phyloP scores from a whole-genome alignment of 305 asterid genomes.

The Fraxinus angustifolia region DNA sequence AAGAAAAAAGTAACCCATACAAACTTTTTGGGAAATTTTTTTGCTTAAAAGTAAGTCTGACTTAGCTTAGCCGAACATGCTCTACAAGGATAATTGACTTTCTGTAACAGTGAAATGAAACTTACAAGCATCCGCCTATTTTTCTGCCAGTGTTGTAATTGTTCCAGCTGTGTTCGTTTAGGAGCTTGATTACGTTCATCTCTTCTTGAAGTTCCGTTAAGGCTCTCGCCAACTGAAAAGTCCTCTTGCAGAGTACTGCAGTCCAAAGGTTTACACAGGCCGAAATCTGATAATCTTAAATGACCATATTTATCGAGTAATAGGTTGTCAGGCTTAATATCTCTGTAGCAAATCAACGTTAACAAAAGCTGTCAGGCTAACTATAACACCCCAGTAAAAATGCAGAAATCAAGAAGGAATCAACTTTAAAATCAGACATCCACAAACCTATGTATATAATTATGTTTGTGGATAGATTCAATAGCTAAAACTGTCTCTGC shows the following conservation, averaged over 20 bases:
- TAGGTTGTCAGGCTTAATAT: conserved; percentile 94
- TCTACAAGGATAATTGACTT: not conserved
- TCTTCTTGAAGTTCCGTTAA: conserved; percentile 40
- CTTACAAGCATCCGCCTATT: conserved; percentile 93
- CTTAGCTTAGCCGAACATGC: not conserved
- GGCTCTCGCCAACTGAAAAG: conserved; percentile 58
- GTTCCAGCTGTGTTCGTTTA: conserved; percentile 89
- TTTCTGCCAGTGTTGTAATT: conserved; percentile 95
- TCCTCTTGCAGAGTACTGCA: conserved; percentile 84
- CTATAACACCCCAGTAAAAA: not conserved
- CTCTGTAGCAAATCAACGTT: conserved; percentile 51
- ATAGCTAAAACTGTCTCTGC: conserved; percentile 94
- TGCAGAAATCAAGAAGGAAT: conserved; percentile 11
- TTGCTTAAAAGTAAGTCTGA: not conserved
- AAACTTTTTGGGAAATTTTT: not conserved
- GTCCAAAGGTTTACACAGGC: conserved; percentile 94
- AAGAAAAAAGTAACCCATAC: not conserved
- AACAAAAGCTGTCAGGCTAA: conserved; percentile 30
- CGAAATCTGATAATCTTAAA: conserved; percentile 87
- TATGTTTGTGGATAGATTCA: conserved; percentile 89
- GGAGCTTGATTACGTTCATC: conserved; percentile 57
- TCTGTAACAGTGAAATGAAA: conserved; percentile 18
- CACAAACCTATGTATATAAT: conserved; percentile 80
- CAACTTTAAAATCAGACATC: conserved; percentile 25
- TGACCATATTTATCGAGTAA: conserved; percentile 92